Evolutionary conservation across 768 basidiomycete genomes (phyloP).

Genomic region (Artomyces pyxidatus): DNA sequence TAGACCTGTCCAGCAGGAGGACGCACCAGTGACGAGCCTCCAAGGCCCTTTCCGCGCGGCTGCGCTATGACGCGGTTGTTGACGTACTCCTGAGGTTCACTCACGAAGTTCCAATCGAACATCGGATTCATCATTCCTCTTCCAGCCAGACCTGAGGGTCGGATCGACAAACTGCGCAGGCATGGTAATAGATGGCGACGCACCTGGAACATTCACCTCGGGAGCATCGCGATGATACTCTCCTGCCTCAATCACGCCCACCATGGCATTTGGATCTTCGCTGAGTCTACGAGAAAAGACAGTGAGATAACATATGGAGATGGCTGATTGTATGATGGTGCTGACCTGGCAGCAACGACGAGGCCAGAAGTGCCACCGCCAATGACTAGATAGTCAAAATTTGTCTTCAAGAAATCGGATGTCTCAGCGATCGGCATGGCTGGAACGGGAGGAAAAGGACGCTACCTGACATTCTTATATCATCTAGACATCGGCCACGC

Average conservation of each 20-base stretch:
- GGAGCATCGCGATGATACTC: neutral
- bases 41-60: constrained; percentile 23
- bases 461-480: no score
- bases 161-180: neutral
- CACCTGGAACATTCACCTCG: neutral
- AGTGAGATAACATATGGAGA: neutral
- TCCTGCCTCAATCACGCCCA: neutral
- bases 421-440: neutral
- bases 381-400: neutral
- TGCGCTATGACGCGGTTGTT: constrained; percentile 15
- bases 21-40: constrained; percentile 20
- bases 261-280: neutral
- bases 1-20: neutral
- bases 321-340: neutral
- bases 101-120: constrained; percentile 22
- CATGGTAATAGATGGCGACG: neutral
- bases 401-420: neutral
- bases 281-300: neutral
- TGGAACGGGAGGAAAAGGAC: no score
- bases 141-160: neutral
- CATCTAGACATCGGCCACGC: no score
- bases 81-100: constrained; percentile 19
- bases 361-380: neutral
- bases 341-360: neutral
- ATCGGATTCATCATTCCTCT: neutral